Evolutionary conservation across 441 rosid species (phyloP).

Genomic region (Isatis lusitanica): DNA sequence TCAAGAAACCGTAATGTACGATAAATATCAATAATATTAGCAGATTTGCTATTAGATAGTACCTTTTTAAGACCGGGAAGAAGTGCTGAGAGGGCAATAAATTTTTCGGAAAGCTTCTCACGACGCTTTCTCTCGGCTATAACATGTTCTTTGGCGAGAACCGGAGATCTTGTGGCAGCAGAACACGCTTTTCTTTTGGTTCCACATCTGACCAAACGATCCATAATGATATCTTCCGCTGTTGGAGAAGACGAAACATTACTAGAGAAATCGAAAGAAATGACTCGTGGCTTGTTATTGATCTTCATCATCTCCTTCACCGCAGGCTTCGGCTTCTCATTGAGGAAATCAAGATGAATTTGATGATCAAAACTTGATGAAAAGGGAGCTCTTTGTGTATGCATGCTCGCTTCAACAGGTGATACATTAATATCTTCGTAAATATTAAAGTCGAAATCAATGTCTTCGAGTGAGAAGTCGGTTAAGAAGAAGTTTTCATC

Average conservation of each 20-base stretch:
- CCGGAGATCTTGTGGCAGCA: slow-evolving; percentile 20
- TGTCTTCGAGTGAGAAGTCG: slow-evolving; percentile 35
- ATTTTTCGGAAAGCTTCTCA: slow-evolving; percentile 76
- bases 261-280: slow-evolving; percentile 31
- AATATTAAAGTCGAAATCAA: slow-evolving; percentile 30
- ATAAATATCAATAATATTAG: not conserved
- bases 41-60: not conserved
- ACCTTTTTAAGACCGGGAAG: slow-evolving; percentile 94
- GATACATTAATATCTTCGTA: not conserved
- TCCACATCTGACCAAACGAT: slow-evolving; percentile 15
- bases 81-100: slow-evolving; percentile 80
- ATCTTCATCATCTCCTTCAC: slow-evolving; percentile 13
- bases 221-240: not conserved
- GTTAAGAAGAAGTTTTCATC: slow-evolving; percentile 29
- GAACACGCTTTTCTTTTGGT: slow-evolving; percentile 27
- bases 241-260: slow-evolving; percentile 12
- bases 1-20: not conserved
- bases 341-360: not conserved
- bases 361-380: slow-evolving; percentile 22
- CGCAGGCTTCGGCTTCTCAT: slow-evolving; percentile 10
- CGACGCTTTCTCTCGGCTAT: slow-evolving; percentile 91
- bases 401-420: not conserved
- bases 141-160: slow-evolving; percentile 61
- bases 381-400: not conserved
- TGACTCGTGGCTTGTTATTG: slow-evolving; percentile 18